A percentile compares a stretch with the other conserved stretches of the same genome.
Evolutionary conservation across 352 stramenopile species (phyloP).

Genomic region (Globisporangium okanoganense): DNA sequence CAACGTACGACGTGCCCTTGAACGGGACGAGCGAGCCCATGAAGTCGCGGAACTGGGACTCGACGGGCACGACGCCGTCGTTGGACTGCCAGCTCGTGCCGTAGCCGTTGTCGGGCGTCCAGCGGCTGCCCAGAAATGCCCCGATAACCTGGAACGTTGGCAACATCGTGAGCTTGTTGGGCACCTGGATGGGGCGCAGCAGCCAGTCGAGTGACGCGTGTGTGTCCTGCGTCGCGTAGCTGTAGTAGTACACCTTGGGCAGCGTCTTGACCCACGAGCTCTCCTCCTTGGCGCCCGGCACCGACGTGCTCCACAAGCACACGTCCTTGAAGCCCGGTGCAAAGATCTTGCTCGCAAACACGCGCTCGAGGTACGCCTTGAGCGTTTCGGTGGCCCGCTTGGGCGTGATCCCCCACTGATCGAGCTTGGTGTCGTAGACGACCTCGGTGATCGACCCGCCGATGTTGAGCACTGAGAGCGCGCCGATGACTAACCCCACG

Average conservation of each 20-base stretch:
- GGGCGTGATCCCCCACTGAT: conserved; percentile 47
- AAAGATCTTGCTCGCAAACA: conserved; percentile 32
- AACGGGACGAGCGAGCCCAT: conserved; percentile 11
- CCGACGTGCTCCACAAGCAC: conserved; percentile 24
- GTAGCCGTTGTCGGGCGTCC: conserved; percentile 22
- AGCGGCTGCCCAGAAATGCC: conserved; percentile 24
- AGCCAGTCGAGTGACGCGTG: conserved; percentile 15
- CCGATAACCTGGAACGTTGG: conserved; percentile 14
- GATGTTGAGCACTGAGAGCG: conserved; percentile 19
- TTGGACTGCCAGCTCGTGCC: conserved; percentile 27
- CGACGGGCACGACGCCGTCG: conserved; percentile 25
- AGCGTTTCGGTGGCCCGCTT: conserved; percentile 25
- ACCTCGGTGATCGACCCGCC: conserved; percentile 27
- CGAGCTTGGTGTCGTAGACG: conserved; percentile 47
- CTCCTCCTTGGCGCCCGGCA: conserved; percentile 26
- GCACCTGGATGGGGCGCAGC: conserved; percentile 22
- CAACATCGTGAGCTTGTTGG: conserved; percentile 24
- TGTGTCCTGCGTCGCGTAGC: conserved; percentile 26
- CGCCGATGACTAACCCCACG: conserved; percentile 31
- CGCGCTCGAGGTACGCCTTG: conserved; percentile 31
- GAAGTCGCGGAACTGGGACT: conserved; percentile 15
- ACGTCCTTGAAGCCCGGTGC: conserved; percentile 27
- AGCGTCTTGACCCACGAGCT: conserved; percentile 34
- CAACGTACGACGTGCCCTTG: conserved; percentile 9
- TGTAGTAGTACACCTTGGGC: conserved; percentile 31